phyloP scores from a whole-genome alignment of 345 rosid species.

The Rhodomyrtus tomentosa region DNA sequence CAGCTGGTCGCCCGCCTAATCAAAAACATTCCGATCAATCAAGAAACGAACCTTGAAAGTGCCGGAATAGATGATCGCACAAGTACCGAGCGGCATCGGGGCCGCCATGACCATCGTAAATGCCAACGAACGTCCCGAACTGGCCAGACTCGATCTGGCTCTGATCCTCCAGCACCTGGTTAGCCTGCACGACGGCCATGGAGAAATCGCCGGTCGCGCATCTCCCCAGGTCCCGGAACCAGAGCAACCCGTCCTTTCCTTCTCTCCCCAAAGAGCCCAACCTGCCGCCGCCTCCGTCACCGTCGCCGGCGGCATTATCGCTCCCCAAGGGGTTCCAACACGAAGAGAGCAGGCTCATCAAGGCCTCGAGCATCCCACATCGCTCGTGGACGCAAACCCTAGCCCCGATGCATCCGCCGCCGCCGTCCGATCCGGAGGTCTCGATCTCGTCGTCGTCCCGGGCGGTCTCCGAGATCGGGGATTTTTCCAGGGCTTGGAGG shows the following conservation, averaged over 20 bases:
- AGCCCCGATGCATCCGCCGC: background rate
- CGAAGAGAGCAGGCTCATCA: constrained; percentile 75
- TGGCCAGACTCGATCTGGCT: constrained; percentile 87
- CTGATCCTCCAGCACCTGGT: constrained; percentile 79
- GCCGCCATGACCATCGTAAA: constrained; percentile 93
- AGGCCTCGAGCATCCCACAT: constrained; percentile 88
- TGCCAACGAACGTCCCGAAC: constrained; percentile 84
- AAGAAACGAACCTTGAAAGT: constrained; percentile 61
- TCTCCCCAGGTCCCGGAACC: constrained; percentile 65
- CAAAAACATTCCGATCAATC: background rate
- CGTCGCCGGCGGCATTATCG: constrained; percentile 7
- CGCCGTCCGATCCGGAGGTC: background rate
- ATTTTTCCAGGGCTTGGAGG: background rate
- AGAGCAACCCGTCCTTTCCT: constrained; percentile 68
- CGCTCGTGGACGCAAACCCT: constrained; percentile 36
- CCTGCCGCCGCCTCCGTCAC: background rate
- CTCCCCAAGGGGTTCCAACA: constrained; percentile 77
- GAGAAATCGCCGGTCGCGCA: constrained; percentile 73
- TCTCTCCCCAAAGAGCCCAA: constrained; percentile 22
- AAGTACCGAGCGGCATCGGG: constrained; percentile 83
- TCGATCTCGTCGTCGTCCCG: constrained; percentile 4
- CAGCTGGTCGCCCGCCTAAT: background rate
- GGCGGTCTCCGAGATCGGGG: constrained; percentile 1
- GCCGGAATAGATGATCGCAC: constrained; percentile 60
- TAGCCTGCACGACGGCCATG: constrained; percentile 89